Base-by-base conservation (phyloP, 2,329 filamentous ascomycete species). In the Fusarium armeniacum region DNA sequence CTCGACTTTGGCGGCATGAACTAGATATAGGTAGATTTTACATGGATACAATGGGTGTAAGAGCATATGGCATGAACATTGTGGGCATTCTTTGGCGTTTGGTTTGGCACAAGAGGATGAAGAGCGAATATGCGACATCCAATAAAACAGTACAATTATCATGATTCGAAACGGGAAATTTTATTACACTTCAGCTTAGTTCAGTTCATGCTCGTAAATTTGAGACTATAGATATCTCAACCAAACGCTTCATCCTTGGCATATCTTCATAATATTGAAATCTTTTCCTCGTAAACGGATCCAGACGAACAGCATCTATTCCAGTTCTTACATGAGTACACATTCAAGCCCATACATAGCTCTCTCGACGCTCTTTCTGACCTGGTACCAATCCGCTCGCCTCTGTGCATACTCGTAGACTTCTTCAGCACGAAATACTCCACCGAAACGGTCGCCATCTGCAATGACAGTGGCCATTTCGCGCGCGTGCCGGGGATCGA, bases 301-400 rank as follows among this genome's bases (percentile, higher is more conserved):
- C 51, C 58, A 63, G 32, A 26, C 12, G 18, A 33, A 18, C 35
- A 50, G 26, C 32, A 28, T 49, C 20, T 49, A 57, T 22, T 32
- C 9, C 15, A 40, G 36, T 7, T 38, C 24, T 85, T 80, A 98
- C 94, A 98, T 98, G 44, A 97, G 77, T 46, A 78, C 79, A 80
- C 96, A 99, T 64, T 96, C 95, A 78, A 97, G 88, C 6, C 96
- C 96, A 81, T 98, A 98, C 94, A 99, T 98, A 66, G 94, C 94
- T 81, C 92, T 91, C 84, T 99, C 96, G 8, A 99, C 96, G 68
- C 94, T 89, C 69, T 88, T 89, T 82, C 91, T 92, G 13, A 99
- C 93, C 73, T 91, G 87, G 78, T 96, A 97, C 96, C 96, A 99
- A 81, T 99, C 96, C 51, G 94, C 94, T 72, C 96, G 85, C 71